A percentile compares a stretch with the other conserved stretches of the same genome.
Conservation (phyloP, 371 early-diverging fungal species). For the Smittium mucronatum region DNA sequence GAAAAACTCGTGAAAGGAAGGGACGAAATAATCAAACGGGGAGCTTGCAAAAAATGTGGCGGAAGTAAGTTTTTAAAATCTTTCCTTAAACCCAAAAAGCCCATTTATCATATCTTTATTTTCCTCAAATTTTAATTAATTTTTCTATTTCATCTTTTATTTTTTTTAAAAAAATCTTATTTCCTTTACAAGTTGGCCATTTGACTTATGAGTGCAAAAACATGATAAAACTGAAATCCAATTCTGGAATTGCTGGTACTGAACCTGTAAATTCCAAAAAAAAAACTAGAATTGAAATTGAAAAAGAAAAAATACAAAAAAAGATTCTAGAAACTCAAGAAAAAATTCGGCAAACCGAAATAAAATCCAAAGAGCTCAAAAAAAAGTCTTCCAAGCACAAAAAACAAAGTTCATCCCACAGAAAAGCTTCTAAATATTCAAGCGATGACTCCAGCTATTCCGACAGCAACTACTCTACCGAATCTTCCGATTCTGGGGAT, state of each 20-base stretch:
- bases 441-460: no score
- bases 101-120: no score
- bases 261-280: no score
- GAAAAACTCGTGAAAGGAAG: constrained; percentile 7
- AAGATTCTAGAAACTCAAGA: not conserved
- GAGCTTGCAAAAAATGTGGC: constrained; percentile 9
- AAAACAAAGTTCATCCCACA: no score
- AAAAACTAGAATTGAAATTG: not conserved
- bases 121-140: no score
- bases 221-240: not conserved
- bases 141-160: not conserved
- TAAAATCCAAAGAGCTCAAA: no score
- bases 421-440: no score
- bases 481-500: no score
- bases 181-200: not conserved
- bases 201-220: constrained; percentile 11
- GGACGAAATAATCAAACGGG: constrained; percentile 6
- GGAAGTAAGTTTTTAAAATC: constrained; percentile 5
- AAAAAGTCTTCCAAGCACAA: no score
- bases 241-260: not conserved
- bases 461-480: no score
- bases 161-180: not conserved
- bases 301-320: constrained; percentile 1
- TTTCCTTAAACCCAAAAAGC: no score
- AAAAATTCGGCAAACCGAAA: not conserved